Evolutionary conservation across 805 yeast genomes (phyloP).

Genomic region (Grigorovia yakushimaensis): DNA sequence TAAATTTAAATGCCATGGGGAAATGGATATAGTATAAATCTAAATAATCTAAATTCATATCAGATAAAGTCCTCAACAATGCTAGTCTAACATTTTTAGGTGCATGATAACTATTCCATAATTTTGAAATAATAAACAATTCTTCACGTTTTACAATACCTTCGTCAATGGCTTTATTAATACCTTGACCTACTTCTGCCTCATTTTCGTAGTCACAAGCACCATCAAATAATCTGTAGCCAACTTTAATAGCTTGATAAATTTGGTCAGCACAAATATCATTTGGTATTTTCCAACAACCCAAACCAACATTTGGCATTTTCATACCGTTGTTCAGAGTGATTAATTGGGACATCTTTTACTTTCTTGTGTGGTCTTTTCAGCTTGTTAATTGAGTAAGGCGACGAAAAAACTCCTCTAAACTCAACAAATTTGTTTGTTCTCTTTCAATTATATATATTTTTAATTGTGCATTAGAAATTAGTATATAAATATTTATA

Average conservation of each 20-base stretch:
- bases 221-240: slow-evolving; percentile 77
- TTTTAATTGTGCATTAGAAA: too few relatives aligned
- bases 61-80: slow-evolving; percentile 53
- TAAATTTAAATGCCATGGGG: slow-evolving; percentile 79
- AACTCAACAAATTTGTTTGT: too few relatives aligned
- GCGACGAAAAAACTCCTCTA: too few relatives aligned
- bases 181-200: slow-evolving; percentile 54
- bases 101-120: slow-evolving; percentile 81
- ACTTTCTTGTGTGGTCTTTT: not conserved
- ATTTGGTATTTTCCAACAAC: slow-evolving; percentile 73
- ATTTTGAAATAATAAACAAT: slow-evolving; percentile 67
- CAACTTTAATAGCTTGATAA: slow-evolving; percentile 76
- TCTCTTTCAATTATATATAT: too few relatives aligned
- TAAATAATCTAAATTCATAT: slow-evolving; percentile 66
- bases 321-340: slow-evolving; percentile 40
- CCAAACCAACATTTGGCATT: slow-evolving; percentile 73
- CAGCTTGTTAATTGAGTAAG: too few relatives aligned
- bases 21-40: slow-evolving; percentile 84
- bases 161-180: slow-evolving; percentile 38
- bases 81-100: slow-evolving; percentile 64
- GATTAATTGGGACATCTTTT: slow-evolving; percentile 27
- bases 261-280: slow-evolving; percentile 59
- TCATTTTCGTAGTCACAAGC: slow-evolving; percentile 68
- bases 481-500: too few relatives aligned
- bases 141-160: slow-evolving; percentile 48